Evolutionary conservation across 441 rosid genomes (phyloP), one percentile per base, ranked within the genome.

Genomic region (Erysimum cheiri): DNA sequence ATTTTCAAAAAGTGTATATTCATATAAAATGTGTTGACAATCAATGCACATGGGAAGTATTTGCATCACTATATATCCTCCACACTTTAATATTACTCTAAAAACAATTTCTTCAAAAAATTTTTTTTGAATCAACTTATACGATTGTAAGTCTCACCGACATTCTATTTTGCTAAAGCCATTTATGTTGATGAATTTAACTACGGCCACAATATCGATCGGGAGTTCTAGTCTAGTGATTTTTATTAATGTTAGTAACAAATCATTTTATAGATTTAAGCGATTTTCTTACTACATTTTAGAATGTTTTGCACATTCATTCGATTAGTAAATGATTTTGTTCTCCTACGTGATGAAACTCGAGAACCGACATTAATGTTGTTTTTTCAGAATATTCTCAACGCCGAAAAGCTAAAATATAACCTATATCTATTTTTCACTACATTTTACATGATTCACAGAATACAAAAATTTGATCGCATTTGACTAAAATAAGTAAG

Each of bases 1-100:
- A 2, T 14, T 24, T 31, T 7, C 13, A 2, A 24, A n/a, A 56
- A 35, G 14, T 33, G 8, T 44, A 17, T 54, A 17, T 31, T 33
- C 43, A 52, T 40, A 32, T 14, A 41, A 52, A 32, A 50, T 67
- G 72, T 49, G 47, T 60, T 60, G 49, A 33, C 33, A 52, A 40
- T 74, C 49, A 52, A 60, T 67, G 77, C 73, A 74, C 73, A 50
- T 67, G 57, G 56, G 32, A 52, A 53, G 22, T 26, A 36, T 53
- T 67, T 73, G 56, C 73, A 67, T 52, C 69, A 67, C 43, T 52
- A 8, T 39, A 19, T 65, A 67, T 33, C 62, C 14, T 60, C 63
- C 62, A 67, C 36, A 52, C 63, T 49, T 72, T 35, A 40, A 29
- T 22, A 22, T 50, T 48, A n/a, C 4, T 2, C 3, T 8, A 4